Percentiles rank a stretch among this genome's conserved stretches.
These are phyloP conservation scores for Dactylellina leptospora DNA, from an alignment of 2,329 filamentous ascomycete genomes.

Conservation along the genomic window DNA sequence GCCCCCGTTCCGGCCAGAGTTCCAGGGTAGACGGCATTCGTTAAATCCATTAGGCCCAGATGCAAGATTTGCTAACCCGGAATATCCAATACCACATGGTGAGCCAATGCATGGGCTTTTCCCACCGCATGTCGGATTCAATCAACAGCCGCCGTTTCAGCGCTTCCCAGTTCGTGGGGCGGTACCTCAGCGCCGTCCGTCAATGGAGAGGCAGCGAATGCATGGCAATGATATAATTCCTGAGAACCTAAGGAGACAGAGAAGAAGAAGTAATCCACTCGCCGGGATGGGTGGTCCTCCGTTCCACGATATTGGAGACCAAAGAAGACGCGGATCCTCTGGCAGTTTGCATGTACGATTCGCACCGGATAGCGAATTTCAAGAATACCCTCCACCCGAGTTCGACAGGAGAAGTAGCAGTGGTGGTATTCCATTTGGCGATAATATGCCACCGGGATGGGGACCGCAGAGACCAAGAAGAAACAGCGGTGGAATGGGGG, in stretches of 20 bases:
- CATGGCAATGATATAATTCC: neutral
- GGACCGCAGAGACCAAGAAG: neutral
- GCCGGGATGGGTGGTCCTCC: neutral
- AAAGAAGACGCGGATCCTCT: conserved; percentile 1
- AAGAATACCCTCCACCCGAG: neutral
- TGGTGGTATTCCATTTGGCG: neutral
- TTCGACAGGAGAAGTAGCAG: neutral
- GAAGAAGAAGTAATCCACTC: conserved; percentile 5
- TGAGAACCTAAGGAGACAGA: neutral
- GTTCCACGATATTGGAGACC: neutral
- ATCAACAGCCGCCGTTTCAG: neutral
- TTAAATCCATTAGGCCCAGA: too few relatives aligned
- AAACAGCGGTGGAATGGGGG: conserved; percentile 1
- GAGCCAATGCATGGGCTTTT: too few relatives aligned
- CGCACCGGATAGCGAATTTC: conserved; percentile 10
- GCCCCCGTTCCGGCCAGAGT: neutral
- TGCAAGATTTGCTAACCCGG: too few relatives aligned
- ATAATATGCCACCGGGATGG: neutral
- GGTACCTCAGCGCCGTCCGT: neutral
- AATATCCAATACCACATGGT: too few relatives aligned
- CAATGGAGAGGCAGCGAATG: neutral
- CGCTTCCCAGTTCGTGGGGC: neutral
- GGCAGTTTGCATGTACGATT: conserved; percentile 15
- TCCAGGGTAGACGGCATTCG: neutral
- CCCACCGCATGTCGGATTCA: too few relatives aligned